Conservation (phyloP, 2,329 filamentous ascomycete species). For the Plectosphaerella sp. region DNA sequence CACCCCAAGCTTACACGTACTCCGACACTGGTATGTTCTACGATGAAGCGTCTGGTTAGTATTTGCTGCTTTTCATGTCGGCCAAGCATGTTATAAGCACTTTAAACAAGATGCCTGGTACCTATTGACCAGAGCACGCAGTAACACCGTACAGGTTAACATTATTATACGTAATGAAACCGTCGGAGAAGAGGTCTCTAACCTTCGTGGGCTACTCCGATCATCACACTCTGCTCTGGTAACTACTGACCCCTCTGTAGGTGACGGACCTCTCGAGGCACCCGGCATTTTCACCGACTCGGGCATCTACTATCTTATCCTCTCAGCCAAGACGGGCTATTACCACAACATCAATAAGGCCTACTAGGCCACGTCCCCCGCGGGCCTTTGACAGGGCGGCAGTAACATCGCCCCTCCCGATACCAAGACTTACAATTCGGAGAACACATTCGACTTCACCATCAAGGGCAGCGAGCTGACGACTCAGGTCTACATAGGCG, state of each 20-base stretch:
- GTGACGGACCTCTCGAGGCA: conserved; percentile 27
- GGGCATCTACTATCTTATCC: conserved; percentile 29
- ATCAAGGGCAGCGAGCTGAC: conserved; percentile 24
- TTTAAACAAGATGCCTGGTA: conserved; percentile 27
- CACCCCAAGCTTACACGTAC: conserved; percentile 30
- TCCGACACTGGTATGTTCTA: conserved; percentile 35
- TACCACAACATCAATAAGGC: conserved; percentile 30
- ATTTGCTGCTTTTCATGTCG: too few species aligned
- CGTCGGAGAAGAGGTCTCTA: conserved; percentile 23
- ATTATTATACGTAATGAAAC: conserved; percentile 28
- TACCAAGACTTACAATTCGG: conserved; percentile 28
- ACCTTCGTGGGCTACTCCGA: conserved; percentile 15
- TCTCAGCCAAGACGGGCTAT: conserved; percentile 30
- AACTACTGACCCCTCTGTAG: conserved; percentile 7
- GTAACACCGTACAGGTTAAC: conserved; percentile 35
- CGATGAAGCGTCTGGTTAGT: conserved; percentile 21
- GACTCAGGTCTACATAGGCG: conserved; percentile 31
- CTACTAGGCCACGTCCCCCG: conserved; percentile 24
- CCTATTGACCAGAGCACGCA: conserved; percentile 31
- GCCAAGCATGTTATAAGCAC: too few species aligned
- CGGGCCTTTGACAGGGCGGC: conserved; percentile 25
- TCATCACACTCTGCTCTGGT: too few species aligned
- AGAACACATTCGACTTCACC: conserved; percentile 30
- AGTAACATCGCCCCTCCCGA: conserved; percentile 27
- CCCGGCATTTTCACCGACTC: conserved; percentile 27